Percentiles rank a stretch among this genome's conserved stretches.
Conservation (phyloP, 1,284 basidiomycete genomes). For the Afroboletus lepidellus region DNA sequence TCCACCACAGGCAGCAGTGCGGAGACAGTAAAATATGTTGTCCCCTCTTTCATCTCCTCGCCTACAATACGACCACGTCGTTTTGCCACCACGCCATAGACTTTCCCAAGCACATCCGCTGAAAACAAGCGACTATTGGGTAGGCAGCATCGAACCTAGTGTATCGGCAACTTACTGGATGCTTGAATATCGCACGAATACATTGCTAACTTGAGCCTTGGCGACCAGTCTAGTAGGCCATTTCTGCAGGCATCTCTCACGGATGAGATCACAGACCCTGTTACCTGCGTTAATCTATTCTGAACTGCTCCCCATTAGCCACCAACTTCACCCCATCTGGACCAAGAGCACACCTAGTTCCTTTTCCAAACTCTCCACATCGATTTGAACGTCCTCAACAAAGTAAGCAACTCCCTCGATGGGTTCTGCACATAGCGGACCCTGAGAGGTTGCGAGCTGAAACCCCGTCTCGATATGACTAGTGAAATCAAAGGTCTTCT, state of each 20-base stretch:
- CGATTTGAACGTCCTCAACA: constrained; percentile 73
- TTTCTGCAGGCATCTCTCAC: constrained; percentile 88
- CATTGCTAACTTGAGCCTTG: constrained; percentile 96
- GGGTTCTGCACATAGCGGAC: constrained; percentile 94
- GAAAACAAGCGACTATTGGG: constrained; percentile 3
- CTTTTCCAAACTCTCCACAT: constrained; percentile 57
- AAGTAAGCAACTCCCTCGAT: constrained; percentile 93
- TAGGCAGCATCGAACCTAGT: constrained; percentile 8
- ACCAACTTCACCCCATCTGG: constrained; percentile 1
- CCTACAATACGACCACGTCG: constrained; percentile 90
- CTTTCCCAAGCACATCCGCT: constrained; percentile 98
- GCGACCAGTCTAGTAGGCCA: constrained; percentile 95
- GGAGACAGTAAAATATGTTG: constrained; percentile 89
- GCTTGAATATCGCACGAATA: constrained; percentile 99
- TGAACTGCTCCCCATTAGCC: constrained; percentile 47
- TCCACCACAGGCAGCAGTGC: constrained; percentile 95
- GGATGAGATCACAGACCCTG: constrained; percentile 86
- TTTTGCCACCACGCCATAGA: constrained; percentile 92
- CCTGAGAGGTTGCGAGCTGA: constrained; percentile 91
- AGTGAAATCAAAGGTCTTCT: constrained; percentile 63
- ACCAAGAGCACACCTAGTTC: constrained; percentile 54
- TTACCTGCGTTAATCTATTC: constrained; percentile 72
- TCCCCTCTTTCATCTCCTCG: constrained; percentile 99
- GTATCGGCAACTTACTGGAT: constrained; percentile 65
- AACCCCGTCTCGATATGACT: constrained; percentile 90